Evolutionary conservation across 2,329 filamentous ascomycete genomes (phyloP).

Genomic region (Hymenoscyphus salicellus): DNA sequence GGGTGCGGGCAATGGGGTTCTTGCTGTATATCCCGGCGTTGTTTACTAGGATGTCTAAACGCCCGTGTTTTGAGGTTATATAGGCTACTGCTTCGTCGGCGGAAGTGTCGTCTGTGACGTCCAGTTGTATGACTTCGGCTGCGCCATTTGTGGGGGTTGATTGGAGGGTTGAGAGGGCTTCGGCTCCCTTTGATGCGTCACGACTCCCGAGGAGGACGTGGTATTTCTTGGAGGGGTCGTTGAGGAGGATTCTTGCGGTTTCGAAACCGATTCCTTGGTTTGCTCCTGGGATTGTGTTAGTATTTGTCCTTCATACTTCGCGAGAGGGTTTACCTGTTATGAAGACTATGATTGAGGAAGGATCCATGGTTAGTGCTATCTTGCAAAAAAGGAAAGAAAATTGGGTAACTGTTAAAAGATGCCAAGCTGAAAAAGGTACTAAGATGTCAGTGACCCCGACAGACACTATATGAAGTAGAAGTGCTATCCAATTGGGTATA

Average conservation of each 20-base stretch:
- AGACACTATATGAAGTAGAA: too few relatives aligned
- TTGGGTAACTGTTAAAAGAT: too few relatives aligned
- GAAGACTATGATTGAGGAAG: slow-evolving; percentile 30
- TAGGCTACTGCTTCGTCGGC: slow-evolving; percentile 17
- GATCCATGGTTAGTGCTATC: too few relatives aligned
- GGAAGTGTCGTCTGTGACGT: slow-evolving; percentile 20
- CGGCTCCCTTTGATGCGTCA: slow-evolving; percentile 9
- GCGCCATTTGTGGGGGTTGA: slow-evolving; percentile 18
- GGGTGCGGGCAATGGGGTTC: slow-evolving; percentile 2
- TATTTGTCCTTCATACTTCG: background rate
- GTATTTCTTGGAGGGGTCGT: slow-evolving; percentile 13
- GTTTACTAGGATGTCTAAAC: slow-evolving; percentile 29
- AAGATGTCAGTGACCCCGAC: too few relatives aligned
- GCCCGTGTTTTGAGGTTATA: slow-evolving; percentile 28
- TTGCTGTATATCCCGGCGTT: slow-evolving; percentile 26
- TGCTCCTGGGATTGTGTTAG: slow-evolving; percentile 37
- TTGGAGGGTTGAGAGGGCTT: slow-evolving; percentile 14
- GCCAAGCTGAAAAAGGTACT: too few relatives aligned
- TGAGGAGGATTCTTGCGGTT: slow-evolving; percentile 32
- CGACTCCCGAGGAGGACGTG: slow-evolving; percentile 22
- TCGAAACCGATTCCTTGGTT: slow-evolving; percentile 44
- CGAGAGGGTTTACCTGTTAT: slow-evolving; percentile 24
- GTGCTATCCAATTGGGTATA: too few relatives aligned
- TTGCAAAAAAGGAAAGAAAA: too few relatives aligned
- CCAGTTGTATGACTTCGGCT: slow-evolving; percentile 18